Conservation (phyloP, 1,284 basidiomycete genomes). For the Amylostereum areolatum region DNA sequence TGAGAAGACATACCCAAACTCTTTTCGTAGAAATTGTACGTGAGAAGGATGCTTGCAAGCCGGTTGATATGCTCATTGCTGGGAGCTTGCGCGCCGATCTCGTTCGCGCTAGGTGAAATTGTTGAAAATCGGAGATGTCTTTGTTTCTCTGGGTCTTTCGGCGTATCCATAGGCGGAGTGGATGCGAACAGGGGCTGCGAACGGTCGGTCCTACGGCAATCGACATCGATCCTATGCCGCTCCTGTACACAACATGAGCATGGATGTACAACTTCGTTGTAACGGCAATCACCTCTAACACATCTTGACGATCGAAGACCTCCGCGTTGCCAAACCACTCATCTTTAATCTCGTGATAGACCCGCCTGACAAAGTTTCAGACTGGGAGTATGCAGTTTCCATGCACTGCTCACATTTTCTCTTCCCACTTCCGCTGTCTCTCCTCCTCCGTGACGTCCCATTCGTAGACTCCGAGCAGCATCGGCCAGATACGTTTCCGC, state of each 20-base stretch:
- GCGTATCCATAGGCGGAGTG: constrained; percentile 20
- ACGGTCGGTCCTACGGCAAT: constrained; percentile 95
- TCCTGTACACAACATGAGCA: constrained; percentile 37
- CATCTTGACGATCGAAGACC: constrained; percentile 69
- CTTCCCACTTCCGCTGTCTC: constrained; percentile 51
- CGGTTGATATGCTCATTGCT: constrained; percentile 84
- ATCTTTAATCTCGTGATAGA: constrained; percentile 65
- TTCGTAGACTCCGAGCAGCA: constrained; percentile 77
- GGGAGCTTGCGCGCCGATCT: constrained; percentile 78
- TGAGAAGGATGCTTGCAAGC: constrained; percentile 78
- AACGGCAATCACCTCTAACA: constrained; percentile 52
- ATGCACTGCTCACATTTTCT: constrained; percentile 51
- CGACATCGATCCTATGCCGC: constrained; percentile 88
- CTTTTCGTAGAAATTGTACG: constrained; percentile 89
- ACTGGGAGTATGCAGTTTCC: not conserved
- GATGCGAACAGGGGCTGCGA: constrained; percentile 81
- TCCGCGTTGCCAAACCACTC: constrained; percentile 81
- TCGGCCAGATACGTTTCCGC: constrained; percentile 82
- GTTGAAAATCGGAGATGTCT: constrained; percentile 47
- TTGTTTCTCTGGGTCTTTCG: constrained; percentile 47
- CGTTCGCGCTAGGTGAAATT: constrained; percentile 63
- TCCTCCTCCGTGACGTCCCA: constrained; percentile 66
- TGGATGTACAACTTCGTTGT: not conserved
- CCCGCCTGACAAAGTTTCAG: constrained; percentile 37
- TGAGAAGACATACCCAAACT: constrained; percentile 63